Evolutionary conservation across 805 yeast genomes (phyloP).

Genomic region (Metschnikowia drakensbergensis): DNA sequence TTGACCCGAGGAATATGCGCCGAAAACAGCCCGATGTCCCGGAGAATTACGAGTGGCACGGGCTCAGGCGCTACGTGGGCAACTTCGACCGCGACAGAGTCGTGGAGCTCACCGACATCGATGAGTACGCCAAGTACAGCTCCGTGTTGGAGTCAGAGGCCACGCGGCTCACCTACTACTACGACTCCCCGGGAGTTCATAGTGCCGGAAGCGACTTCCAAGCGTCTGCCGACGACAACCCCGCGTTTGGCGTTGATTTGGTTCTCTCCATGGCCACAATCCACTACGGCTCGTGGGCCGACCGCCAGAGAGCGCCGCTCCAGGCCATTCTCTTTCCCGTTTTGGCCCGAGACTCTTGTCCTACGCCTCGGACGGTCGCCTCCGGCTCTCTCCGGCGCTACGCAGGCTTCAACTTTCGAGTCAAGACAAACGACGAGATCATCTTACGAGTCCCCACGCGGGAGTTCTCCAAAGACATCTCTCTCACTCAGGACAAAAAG

Average conservation of each 20-base stretch:
- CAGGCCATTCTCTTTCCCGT: slow-evolving; percentile 68
- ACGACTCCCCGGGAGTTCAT: slow-evolving; percentile 63
- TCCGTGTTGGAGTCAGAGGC: slow-evolving; percentile 59
- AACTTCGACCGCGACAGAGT: slow-evolving; percentile 29
- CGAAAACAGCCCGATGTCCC: background rate
- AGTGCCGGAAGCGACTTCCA: slow-evolving; percentile 5
- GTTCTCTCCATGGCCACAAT: slow-evolving; percentile 57
- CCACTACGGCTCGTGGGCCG: slow-evolving; percentile 95
- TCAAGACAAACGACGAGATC: slow-evolving; percentile 61
- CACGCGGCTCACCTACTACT: slow-evolving; percentile 56
- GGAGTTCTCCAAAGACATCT: slow-evolving; percentile 72
- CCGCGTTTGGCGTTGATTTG: slow-evolving; percentile 54
- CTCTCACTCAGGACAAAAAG: slow-evolving; percentile 7
- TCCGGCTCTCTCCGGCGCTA: slow-evolving; percentile 55
- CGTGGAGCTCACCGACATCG: slow-evolving; percentile 34
- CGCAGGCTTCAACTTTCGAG: slow-evolving; percentile 51
- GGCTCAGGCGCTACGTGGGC: slow-evolving; percentile 65
- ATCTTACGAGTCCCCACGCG: slow-evolving; percentile 76
- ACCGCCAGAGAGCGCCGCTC: slow-evolving; percentile 68
- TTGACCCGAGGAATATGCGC: background rate
- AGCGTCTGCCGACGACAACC: slow-evolving; percentile 14
- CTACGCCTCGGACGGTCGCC: slow-evolving; percentile 16
- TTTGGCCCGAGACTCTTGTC: slow-evolving; percentile 51
- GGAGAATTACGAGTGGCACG: slow-evolving; percentile 58
- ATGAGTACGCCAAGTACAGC: slow-evolving; percentile 80